These are phyloP conservation scores for Anethum foeniculum DNA, from an alignment of 140 eudicot genomes.

Conservation along the genomic window DNA sequence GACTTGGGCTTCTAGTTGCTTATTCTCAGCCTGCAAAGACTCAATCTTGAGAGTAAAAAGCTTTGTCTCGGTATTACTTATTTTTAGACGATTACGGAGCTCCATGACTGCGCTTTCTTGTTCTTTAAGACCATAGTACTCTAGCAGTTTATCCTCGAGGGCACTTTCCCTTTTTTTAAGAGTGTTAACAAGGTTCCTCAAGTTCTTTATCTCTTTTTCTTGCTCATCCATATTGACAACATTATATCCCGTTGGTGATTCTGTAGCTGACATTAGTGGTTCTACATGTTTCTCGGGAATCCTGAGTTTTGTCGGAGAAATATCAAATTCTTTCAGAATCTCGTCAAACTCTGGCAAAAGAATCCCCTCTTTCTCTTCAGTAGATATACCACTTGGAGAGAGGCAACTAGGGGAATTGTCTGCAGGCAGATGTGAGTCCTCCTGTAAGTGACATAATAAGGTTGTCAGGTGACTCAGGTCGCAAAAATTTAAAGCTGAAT, in stretches of 20 bases:
- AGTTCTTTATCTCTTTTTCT: slow-evolving; percentile 54
- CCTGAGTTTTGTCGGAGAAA: slow-evolving; percentile 18
- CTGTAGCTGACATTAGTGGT: slow-evolving; percentile 15
- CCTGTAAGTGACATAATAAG: slow-evolving; percentile 20
- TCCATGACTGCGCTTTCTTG: slow-evolving; percentile 81
- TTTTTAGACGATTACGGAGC: slow-evolving; percentile 74
- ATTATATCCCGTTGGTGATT: slow-evolving; percentile 16
- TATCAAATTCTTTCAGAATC: slow-evolving; percentile 47
- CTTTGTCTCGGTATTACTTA: slow-evolving; percentile 69
- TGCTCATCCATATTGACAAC: slow-evolving; percentile 29
- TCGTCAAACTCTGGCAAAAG: slow-evolving; percentile 64
- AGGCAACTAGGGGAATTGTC: slow-evolving; percentile 13
- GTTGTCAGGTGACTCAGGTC: not conserved
- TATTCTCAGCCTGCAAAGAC: slow-evolving; percentile 66
- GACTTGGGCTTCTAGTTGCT: slow-evolving; percentile 52
- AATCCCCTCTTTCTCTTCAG: slow-evolving; percentile 37
- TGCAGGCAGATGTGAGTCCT: slow-evolving; percentile 19
- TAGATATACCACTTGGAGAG: slow-evolving; percentile 24
- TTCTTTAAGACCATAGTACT: slow-evolving; percentile 84
- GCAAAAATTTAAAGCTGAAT: too few relatives aligned
- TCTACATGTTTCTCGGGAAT: slow-evolving; percentile 23
- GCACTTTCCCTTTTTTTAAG: slow-evolving; percentile 63
- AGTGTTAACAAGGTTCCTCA: slow-evolving; percentile 41
- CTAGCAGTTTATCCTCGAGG: slow-evolving; percentile 74
- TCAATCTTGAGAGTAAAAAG: slow-evolving; percentile 52